These are phyloP conservation scores for Suhomyces maxii DNA, from an alignment of 1,139 yeast genomes.

Conservation along the genomic window DNA sequence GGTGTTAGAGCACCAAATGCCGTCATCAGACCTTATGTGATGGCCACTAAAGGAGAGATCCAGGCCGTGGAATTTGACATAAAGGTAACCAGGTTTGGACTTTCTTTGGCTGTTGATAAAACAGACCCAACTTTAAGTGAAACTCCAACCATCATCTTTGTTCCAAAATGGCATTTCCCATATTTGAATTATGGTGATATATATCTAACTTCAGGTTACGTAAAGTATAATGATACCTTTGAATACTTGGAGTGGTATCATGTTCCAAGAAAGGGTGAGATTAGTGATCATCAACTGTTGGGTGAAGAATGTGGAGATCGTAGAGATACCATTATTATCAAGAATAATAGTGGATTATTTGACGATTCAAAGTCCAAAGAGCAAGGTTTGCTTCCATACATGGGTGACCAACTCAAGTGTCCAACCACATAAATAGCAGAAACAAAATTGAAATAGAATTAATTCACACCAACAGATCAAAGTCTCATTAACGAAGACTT, in stretches of 20 bases:
- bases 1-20: slow-evolving; percentile 75
- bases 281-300: not conserved
- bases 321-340: slow-evolving; percentile 38
- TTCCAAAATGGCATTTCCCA: slow-evolving; percentile 72
- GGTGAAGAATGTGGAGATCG: slow-evolving; percentile 2
- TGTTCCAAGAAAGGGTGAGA: slow-evolving; percentile 19
- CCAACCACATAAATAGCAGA: slow-evolving; percentile 19
- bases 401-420: slow-evolving; percentile 17
- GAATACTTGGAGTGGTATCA: slow-evolving; percentile 76
- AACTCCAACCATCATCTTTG: slow-evolving; percentile 57
- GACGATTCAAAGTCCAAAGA: slow-evolving; percentile 23
- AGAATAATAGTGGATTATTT: slow-evolving; percentile 39
- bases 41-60: slow-evolving; percentile 57
- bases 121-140: slow-evolving; percentile 17
- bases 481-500: no score
- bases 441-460: no score
- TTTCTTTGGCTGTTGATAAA: slow-evolving; percentile 39
- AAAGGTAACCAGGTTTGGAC: slow-evolving; percentile 41
- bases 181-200: slow-evolving; percentile 45
- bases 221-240: slow-evolving; percentile 47
- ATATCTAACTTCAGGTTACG: slow-evolving; percentile 54
- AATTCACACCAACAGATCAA: no score
- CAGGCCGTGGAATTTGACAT: slow-evolving; percentile 57
- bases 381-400: slow-evolving; percentile 14
- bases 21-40: slow-evolving; percentile 69